Evolutionary conservation across 345 rosid species (phyloP), one percentile per base, ranked within the genome.

Genomic region (Carallia brachiata): DNA sequence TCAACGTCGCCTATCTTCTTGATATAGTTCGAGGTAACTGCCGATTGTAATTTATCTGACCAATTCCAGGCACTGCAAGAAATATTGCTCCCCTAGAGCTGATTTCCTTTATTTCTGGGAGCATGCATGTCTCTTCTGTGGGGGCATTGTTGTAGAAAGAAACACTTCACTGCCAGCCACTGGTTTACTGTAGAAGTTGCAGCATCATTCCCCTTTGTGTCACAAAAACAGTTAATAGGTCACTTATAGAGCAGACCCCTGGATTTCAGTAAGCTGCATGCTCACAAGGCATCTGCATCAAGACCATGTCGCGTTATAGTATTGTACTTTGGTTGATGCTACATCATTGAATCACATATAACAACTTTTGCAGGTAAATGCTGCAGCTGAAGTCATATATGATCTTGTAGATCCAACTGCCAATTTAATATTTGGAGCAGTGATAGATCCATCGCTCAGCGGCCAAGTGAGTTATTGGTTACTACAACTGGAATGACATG

Each of bases 391-490:
- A 80, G 96, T 94, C 70, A 94, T 91, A 72, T 89, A 94, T 71
- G 98, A 91, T 68, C 93, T 94, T 50, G 98, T 94, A 13, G 97
- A 94, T 85, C 97, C 96, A 64, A 83, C 91, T 27, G 98, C 98
- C 28, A 94, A 91, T 86, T 84, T 91, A 50, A 91, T 94, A 77
- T 94, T 94, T 39, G 97, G 98, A 52, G 97, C 98, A 10, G 97
- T 91, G 53, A 84, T 91, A 54, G 98, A 93, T 83, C 98, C 98
- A 62, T 72, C 93, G n/a, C 73, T 91, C 23, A 84, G 83, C 53
- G 93, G 96, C 79, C 98, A 91, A 80, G 98, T 93, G 81, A 81
- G 92, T 78, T 44, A 12, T 4, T 32, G 53, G 18, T 36, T 31
- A 32, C 13, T 10, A 10, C 15, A 56, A 56, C 32, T 56, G 60